Evolutionary conservation across 345 rosid genomes (phyloP), one percentile per base, ranked within the genome.

Genomic region (Clausena lansium): DNA sequence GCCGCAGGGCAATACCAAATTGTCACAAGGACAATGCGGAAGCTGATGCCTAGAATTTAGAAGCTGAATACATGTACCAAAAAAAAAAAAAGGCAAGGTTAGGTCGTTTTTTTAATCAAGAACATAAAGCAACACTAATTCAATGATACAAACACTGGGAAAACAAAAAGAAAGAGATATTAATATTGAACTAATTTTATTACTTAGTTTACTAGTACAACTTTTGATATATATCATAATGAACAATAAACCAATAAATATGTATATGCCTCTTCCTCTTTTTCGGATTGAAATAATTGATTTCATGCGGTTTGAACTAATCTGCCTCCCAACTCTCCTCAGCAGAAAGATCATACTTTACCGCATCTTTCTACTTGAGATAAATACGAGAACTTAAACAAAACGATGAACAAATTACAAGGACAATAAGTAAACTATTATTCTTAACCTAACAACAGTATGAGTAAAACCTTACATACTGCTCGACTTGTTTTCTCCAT

Each of bases 381-480:
- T 70, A 28, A 47, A 11, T 9, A 47, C n/a, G 32, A 47, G 57
- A 66, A 61, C 77, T 64, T 11, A 22, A 28, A 45, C 3, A n/a
- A 59, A 35, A 50, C 20, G 50, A 66, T 30, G 20, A 80, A n/a
- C 39, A 59, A 54, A 41, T 19, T 7, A 30, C 5, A n/a, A 14
- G 15, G 33, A 6, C n/a, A 41, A 25, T 41, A 64, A 54, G 77
- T 62, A 70, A 63, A 74, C 36, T 30, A 65, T 74, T 64, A 80
- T 75, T 77, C 73, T 64, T 74, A 70, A 70, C 75, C 79, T 50
- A 70, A 59, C 50, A 45, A 25, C 58, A 28, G 71, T 36, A 25
- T 25, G 79, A 32, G 80, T 84, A 78, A 85, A 75, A 59, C 75
- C 61, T 76, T 85, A 33, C 25, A 36, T 74, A 74, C 77, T 71